Percentiles rank a stretch among this genome's conserved stretches.
phyloP scores from a whole-genome alignment of 1,284 basidiomycete species.

The Schizophyllum amplum region DNA sequence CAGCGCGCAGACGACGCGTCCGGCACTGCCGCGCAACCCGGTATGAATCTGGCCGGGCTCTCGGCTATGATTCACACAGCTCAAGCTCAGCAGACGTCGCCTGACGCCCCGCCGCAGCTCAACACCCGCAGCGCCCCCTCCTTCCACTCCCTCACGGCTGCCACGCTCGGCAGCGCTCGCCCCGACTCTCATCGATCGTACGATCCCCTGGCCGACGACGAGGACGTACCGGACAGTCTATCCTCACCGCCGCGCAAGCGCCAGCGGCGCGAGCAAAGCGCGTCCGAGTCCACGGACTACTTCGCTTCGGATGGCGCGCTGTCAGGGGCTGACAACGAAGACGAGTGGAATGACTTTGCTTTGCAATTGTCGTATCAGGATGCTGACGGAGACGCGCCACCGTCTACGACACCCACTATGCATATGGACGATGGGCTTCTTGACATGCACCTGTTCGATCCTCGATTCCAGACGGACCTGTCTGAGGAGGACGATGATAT shows the following conservation, averaged over 20 bases:
- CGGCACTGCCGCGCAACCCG: slow-evolving; percentile 38
- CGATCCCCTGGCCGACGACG: background rate
- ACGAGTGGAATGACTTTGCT: slow-evolving; percentile 24
- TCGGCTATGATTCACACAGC: slow-evolving; percentile 14
- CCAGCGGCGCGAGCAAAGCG: slow-evolving; percentile 26
- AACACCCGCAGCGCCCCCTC: slow-evolving; percentile 63
- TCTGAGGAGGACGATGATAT: background rate
- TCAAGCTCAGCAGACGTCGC: slow-evolving; percentile 30
- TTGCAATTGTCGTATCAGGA: slow-evolving; percentile 21
- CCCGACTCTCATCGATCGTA: background rate
- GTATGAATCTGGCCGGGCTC: slow-evolving; percentile 34
- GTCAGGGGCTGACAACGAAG: slow-evolving; percentile 29
- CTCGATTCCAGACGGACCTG: background rate
- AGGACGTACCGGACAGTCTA: background rate
- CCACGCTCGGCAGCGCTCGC: too few species aligned
- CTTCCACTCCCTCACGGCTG: slow-evolving; percentile 63
- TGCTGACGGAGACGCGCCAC: slow-evolving; percentile 19
- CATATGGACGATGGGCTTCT: background rate
- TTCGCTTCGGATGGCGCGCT: slow-evolving; percentile 36
- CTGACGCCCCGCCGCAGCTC: slow-evolving; percentile 36
- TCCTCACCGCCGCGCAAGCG: background rate
- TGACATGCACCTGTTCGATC: background rate
- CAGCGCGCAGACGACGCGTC: slow-evolving; percentile 51
- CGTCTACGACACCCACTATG: slow-evolving; percentile 2
- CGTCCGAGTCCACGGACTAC: slow-evolving; percentile 48